Evolutionary conservation across 73 alveolate species (phyloP).

Genomic region (Breviolum minutum): DNA sequence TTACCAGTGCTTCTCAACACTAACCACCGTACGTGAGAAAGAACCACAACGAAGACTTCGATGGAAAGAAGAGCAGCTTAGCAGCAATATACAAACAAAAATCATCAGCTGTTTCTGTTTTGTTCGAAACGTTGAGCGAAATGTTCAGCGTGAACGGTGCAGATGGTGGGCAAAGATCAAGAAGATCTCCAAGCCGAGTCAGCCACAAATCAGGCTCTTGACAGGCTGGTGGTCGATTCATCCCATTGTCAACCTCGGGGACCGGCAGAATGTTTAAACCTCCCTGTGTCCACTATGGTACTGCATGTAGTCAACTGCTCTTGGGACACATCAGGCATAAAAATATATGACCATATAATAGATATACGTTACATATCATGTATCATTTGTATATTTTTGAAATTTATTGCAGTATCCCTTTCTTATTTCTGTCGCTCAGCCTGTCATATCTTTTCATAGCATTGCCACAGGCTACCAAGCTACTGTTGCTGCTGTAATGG

Average conservation of each 20-base stretch:
- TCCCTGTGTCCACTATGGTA: no score
- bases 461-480: constrained; percentile 2
- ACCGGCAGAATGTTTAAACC: no score
- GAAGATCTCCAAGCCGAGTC: neutral
- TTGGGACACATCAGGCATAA: no score
- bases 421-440: no score
- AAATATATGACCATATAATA: no score
- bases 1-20: constrained; percentile 1
- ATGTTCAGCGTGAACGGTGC: neutral
- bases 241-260: no score
- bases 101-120: neutral
- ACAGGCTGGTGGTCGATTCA: neutral
- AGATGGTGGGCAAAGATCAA: neutral
- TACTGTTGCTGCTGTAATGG: constrained; percentile 14
- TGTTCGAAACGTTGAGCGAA: neutral
- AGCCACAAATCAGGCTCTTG: constrained; percentile 6
- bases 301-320: no score
- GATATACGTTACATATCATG: no score
- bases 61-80: neutral
- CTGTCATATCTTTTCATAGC: no score
- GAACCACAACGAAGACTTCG: constrained; percentile 1
- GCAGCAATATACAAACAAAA: neutral
- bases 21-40: neutral
- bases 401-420: no score
- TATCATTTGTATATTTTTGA: no score